These are phyloP conservation scores for Vinca major DNA, from an alignment of 305 asterid species.

Conservation along the genomic window DNA sequence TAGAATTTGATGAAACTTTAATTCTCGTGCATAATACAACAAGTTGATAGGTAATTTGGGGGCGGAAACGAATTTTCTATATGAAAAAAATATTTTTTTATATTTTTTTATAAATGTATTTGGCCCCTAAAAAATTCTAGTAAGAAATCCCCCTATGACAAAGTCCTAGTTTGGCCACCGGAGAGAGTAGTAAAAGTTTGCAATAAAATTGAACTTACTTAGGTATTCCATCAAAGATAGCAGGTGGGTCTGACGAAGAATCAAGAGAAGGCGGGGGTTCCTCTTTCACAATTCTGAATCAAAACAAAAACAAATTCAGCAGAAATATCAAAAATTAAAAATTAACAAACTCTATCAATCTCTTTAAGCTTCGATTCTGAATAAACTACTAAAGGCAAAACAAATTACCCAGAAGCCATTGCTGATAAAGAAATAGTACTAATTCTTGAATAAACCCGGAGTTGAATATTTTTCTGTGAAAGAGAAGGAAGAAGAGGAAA, in stretches of 20 bases:
- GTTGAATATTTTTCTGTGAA: neutral
- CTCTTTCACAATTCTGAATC: slow-evolving; percentile 37
- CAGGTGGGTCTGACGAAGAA: slow-evolving; percentile 72
- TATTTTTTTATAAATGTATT: no score
- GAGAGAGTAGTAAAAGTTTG: neutral
- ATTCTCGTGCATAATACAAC: no score
- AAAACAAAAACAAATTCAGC: neutral
- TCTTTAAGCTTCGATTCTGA: neutral
- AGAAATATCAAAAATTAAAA: neutral
- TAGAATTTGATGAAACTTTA: no score
- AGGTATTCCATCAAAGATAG: slow-evolving; percentile 76
- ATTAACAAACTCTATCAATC: neutral
- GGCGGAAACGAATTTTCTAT: no score
- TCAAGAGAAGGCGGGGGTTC: slow-evolving; percentile 66
- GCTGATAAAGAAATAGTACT: slow-evolving; percentile 1
- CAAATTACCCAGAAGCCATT: slow-evolving; percentile 14
- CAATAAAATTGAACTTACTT: slow-evolving; percentile 35
- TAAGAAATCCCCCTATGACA: no score
- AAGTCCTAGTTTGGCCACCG: no score
- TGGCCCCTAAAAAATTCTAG: no score
- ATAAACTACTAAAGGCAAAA: neutral
- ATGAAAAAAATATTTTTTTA: no score
- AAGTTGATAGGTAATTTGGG: no score
- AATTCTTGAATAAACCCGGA: slow-evolving; percentile 8
- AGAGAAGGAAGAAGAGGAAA: neutral